Evolutionary conservation across 176 grass and related monocot genomes (phyloP).

Genomic region (Aegilops longissima): DNA sequence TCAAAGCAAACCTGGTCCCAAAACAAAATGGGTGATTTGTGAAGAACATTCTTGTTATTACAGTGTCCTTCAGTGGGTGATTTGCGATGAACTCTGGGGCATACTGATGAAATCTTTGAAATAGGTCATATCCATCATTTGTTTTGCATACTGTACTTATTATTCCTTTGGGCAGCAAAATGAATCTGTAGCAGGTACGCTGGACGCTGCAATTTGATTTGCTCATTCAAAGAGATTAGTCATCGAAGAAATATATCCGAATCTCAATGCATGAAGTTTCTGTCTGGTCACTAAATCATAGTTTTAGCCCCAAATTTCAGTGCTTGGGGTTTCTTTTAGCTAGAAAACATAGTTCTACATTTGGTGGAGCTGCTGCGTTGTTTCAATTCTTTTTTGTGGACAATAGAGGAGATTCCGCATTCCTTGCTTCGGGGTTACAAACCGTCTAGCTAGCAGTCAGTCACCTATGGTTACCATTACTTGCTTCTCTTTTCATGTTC

Average conservation of each 20-base stretch:
- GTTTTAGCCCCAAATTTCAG: neutral
- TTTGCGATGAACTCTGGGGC: neutral
- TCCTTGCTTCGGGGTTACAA: neutral
- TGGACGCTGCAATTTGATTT: neutral
- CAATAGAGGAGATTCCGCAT: neutral
- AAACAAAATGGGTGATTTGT: neutral
- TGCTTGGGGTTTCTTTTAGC: neutral
- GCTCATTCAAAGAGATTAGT: neutral
- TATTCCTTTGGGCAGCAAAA: neutral
- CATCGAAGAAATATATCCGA: neutral
- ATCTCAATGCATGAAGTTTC: neutral
- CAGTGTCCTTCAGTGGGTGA: neutral
- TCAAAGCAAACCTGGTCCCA: neutral
- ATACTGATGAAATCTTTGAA: neutral
- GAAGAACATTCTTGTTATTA: neutral
- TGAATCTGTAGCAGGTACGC: neutral
- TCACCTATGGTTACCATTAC: neutral
- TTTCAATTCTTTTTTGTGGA: neutral
- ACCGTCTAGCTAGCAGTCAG: too few species aligned
- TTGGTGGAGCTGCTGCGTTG: neutral
- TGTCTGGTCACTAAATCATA: neutral
- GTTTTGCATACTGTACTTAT: slow-evolving; percentile 8
- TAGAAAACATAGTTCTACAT: neutral
- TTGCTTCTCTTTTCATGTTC: neutral
- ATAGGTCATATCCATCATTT: neutral